Evolutionary conservation across 768 basidiomycete species (phyloP).

Genomic region (Podaxis sp.): DNA sequence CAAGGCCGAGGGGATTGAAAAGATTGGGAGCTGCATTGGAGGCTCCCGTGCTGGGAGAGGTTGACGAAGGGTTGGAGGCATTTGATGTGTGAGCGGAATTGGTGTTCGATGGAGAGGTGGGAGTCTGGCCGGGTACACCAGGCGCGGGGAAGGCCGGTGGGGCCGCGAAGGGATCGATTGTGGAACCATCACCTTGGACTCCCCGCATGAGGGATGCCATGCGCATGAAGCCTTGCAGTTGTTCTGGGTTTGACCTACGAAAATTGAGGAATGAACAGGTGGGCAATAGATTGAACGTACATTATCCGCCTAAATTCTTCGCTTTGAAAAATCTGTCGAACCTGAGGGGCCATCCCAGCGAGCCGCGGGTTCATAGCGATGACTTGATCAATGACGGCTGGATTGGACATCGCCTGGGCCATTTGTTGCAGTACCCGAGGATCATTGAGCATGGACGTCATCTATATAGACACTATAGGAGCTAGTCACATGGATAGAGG

Average conservation of each 20-base stretch:
- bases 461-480: slow-evolving; percentile 36
- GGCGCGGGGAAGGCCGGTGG: slow-evolving; percentile 54
- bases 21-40: slow-evolving; percentile 19
- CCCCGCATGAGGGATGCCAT: slow-evolving; percentile 61
- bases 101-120: slow-evolving; percentile 33
- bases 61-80: slow-evolving; percentile 20
- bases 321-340: slow-evolving; percentile 76
- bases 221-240: slow-evolving; percentile 71
- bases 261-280: slow-evolving; percentile 1
- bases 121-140: slow-evolving; percentile 32
- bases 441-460: slow-evolving; percentile 83
- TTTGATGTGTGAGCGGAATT: slow-evolving; percentile 19
- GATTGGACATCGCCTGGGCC: slow-evolving; percentile 83
- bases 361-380: slow-evolving; percentile 81
- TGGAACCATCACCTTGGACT: slow-evolving; percentile 32
- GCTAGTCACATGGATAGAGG: not conserved
- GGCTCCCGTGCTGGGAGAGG: slow-evolving; percentile 17
- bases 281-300: slow-evolving; percentile 38
- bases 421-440: slow-evolving; percentile 88
- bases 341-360: slow-evolving; percentile 73
- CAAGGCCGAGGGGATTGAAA: slow-evolving; percentile 34
- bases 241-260: slow-evolving; percentile 71
- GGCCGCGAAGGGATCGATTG: slow-evolving; percentile 24
- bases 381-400: slow-evolving; percentile 85
- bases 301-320: slow-evolving; percentile 75